Percentiles rank a stretch among this genome's conserved stretches.
phyloP scores from a whole-genome alignment of 2,329 filamentous ascomycete genomes.

The Bisporella sp. region DNA sequence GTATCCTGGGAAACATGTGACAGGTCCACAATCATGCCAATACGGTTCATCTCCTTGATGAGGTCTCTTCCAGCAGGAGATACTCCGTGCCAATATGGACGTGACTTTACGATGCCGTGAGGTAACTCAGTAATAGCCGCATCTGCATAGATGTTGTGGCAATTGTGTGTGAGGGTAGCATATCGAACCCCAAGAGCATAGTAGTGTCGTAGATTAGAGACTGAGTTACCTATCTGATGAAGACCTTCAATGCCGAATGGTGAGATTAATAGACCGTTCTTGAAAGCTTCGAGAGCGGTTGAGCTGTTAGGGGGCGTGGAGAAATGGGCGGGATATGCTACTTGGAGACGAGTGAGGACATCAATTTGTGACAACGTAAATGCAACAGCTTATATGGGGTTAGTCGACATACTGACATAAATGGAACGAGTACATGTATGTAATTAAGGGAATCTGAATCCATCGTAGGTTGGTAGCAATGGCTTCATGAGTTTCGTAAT shows the following conservation, averaged over 20 bases:
- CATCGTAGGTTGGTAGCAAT: background rate
- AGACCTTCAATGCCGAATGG: constrained; percentile 80
- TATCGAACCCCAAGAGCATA: constrained; percentile 78
- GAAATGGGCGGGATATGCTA: constrained; percentile 61
- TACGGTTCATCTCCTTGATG: constrained; percentile 83
- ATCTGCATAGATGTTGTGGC: constrained; percentile 85
- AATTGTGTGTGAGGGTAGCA: constrained; percentile 86
- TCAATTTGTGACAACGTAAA: constrained; percentile 72
- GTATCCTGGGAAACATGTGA: constrained; percentile 74
- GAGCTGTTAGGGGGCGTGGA: constrained; percentile 54
- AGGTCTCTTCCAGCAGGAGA: constrained; percentile 62
- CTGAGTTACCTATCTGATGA: constrained; percentile 86
- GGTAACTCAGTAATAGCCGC: constrained; percentile 61
- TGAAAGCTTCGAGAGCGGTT: constrained; percentile 56
- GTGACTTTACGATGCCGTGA: constrained; percentile 24
- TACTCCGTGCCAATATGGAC: constrained; percentile 64
- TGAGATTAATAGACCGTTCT: constrained; percentile 60
- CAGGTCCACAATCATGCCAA: constrained; percentile 92
- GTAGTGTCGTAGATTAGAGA: constrained; percentile 68
- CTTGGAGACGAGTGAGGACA: constrained; percentile 56
- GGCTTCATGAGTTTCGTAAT: background rate
- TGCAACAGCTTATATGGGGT: constrained; percentile 42
- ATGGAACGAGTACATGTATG: too few species aligned
- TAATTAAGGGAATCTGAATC: background rate
- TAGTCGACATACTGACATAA: background rate